A percentile compares a stretch with the other conserved stretches of the same genome.
phyloP scores from a whole-genome alignment of 1,284 basidiomycete genomes.

The Pyrrhoderma noxium region DNA sequence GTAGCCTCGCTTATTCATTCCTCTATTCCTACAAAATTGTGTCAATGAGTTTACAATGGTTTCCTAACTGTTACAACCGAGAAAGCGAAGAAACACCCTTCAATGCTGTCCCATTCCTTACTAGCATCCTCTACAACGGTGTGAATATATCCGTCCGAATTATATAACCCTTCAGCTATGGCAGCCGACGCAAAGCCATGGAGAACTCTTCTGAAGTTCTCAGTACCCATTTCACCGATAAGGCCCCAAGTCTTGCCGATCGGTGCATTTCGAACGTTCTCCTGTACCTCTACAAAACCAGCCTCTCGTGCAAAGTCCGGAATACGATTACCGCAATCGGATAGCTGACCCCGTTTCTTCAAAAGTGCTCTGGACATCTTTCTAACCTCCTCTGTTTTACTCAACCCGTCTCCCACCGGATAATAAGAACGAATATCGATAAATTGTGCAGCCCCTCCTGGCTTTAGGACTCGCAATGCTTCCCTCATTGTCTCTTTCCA shows the following conservation, averaged over 20 bases:
- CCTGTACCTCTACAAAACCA: conserved; percentile 5
- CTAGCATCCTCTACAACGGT: neutral
- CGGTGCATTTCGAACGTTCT: conserved; percentile 8
- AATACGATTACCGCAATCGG: neutral
- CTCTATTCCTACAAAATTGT: no score
- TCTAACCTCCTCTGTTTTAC: neutral
- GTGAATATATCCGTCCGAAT: neutral
- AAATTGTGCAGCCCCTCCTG: conserved; percentile 27
- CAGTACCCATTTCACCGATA: conserved; percentile 1
- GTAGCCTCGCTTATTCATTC: no score
- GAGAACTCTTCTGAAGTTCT: neutral
- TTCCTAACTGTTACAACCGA: neutral
- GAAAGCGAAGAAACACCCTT: neutral
- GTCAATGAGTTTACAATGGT: conserved; percentile 1
- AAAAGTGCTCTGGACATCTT: neutral
- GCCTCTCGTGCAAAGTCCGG: neutral
- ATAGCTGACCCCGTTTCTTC: conserved; percentile 1
- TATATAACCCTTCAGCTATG: neutral
- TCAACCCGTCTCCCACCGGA: neutral
- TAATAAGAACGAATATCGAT: conserved; percentile 17
- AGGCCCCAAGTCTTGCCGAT: conserved; percentile 7
- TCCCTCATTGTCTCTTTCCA: conserved; percentile 24
- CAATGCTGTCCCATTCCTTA: neutral
- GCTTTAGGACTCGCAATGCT: conserved; percentile 24
- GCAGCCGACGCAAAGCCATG: neutral